A percentile compares a stretch with the other conserved stretches of the same genome.
These are phyloP conservation scores for Backusella tarrabulga DNA, from an alignment of 192 early-diverging fungal genomes.

Conservation along the genomic window DNA sequence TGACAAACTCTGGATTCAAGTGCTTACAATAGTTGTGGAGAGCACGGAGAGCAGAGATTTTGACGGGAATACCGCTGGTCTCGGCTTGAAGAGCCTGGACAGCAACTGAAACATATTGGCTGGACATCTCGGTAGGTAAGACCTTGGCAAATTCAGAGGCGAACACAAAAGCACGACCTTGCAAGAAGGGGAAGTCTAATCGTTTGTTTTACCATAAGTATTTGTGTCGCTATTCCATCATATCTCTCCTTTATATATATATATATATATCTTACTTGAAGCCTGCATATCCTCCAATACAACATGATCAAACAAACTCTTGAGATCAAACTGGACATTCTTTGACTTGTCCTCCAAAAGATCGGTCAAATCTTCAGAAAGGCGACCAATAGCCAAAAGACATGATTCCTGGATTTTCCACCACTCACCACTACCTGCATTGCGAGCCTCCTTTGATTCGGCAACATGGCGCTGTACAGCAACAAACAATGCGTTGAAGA, in stretches of 20 bases:
- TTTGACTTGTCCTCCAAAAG: constrained; percentile 42
- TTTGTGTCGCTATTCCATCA: neutral
- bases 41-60: constrained; percentile 69
- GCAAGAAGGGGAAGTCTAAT: constrained; percentile 73
- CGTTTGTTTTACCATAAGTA: neutral
- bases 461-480: constrained; percentile 51
- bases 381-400: constrained; percentile 72
- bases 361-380: constrained; percentile 58
- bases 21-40: constrained; percentile 59
- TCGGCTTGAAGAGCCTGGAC: constrained; percentile 61
- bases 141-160: constrained; percentile 74
- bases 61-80: constrained; percentile 57
- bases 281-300: constrained; percentile 70
- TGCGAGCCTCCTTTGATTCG: constrained; percentile 53
- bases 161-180: constrained; percentile 91
- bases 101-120: constrained; percentile 76
- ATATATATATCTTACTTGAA: constrained; percentile 36
- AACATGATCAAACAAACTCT: constrained; percentile 77
- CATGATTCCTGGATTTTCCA: constrained; percentile 89
- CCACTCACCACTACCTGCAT: constrained; percentile 54
- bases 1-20: constrained; percentile 47
- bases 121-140: constrained; percentile 63
- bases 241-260: neutral
- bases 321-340: constrained; percentile 63
- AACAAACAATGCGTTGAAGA: constrained; percentile 52